Conservation (phyloP, 129 eudicot species). For the Deinandra increscens region DNA sequence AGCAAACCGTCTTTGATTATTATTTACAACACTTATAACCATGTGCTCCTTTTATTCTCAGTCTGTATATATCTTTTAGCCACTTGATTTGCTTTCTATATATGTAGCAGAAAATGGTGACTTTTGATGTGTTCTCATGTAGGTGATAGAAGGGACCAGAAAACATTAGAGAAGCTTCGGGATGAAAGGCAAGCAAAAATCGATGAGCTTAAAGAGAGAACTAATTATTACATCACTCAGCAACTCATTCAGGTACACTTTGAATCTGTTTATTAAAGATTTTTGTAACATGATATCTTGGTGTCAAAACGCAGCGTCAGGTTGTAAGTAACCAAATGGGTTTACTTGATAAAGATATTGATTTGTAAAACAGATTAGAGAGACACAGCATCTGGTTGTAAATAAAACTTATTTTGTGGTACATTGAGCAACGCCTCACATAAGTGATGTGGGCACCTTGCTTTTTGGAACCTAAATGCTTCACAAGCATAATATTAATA, state of each 20-base stretch:
- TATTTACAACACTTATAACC: no score
- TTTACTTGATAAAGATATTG: no score
- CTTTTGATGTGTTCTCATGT: slow-evolving; percentile 20
- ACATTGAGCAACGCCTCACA: no score
- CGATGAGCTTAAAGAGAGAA: slow-evolving; percentile 91
- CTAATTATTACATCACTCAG: slow-evolving; percentile 85
- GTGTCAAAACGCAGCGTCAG: no score
- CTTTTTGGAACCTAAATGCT: no score
- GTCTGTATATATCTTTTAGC: neutral
- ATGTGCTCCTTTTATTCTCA: neutral
- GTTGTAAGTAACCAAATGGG: no score
- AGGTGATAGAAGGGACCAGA: slow-evolving; percentile 86
- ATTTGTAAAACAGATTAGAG: no score
- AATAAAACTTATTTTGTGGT: no score
- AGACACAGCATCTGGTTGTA: no score
- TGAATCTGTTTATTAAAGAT: slow-evolving; percentile 3
- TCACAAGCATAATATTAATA: neutral
- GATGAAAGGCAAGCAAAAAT: slow-evolving; percentile 89
- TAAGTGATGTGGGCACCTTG: no score
- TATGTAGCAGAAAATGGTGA: neutral
- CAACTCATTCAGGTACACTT: slow-evolving; percentile 90
- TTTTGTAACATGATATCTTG: neutral
- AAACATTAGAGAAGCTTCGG: slow-evolving; percentile 77
- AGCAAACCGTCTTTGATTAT: no score
- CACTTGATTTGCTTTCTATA: slow-evolving; percentile 1